Evolutionary conservation across 106 monocot species (phyloP).

Genomic region (Apostasia ramifera): DNA sequence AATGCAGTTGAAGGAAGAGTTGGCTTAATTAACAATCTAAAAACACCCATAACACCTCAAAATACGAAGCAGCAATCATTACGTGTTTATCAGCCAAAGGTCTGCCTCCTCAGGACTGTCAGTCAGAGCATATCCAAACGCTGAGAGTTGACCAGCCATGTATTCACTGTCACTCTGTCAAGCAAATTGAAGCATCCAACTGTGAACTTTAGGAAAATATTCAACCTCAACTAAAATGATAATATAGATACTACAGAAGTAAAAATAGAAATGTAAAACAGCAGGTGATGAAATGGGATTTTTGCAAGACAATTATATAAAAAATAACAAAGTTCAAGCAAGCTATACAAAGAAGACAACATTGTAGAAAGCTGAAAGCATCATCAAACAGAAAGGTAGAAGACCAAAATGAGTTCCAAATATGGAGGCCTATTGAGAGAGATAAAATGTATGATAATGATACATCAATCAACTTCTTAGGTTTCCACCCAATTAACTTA

Average conservation of each 20-base stretch:
- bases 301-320: neutral
- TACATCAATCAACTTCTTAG: no score
- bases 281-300: neutral
- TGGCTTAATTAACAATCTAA: no score
- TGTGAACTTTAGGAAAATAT: no score
- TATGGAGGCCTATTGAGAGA: no score
- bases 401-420: no score
- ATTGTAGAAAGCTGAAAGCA: neutral
- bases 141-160: conserved; percentile 92
- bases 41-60: no score
- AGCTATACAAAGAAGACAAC: neutral
- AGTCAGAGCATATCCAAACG: conserved; percentile 84
- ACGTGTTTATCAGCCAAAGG: conserved; percentile 97
- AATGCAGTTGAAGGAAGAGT: no score
- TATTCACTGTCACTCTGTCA: conserved; percentile 98
- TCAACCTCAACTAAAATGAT: neutral
- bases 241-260: neutral
- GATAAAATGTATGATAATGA: no score
- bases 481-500: no score
- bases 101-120: conserved; percentile 79
- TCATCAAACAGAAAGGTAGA: no score
- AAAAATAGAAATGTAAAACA: neutral
- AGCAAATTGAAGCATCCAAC: neutral
- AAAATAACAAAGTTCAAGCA: neutral
- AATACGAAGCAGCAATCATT: neutral